Evolutionary conservation across 2,329 filamentous ascomycete species (phyloP).

Genomic region (Beauveria sp.): DNA sequence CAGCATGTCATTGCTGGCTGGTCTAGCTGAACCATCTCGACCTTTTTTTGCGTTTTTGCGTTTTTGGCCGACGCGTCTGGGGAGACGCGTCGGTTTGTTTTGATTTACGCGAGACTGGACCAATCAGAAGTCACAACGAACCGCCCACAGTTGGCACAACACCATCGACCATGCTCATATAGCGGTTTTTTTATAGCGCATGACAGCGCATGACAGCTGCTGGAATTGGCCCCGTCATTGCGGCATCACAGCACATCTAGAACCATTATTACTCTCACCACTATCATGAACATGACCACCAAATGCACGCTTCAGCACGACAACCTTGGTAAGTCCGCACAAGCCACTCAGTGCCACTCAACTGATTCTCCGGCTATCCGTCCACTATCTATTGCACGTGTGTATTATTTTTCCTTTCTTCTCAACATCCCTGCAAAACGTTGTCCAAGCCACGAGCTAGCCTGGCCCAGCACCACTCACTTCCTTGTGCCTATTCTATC

Average conservation of each 20-base stretch:
- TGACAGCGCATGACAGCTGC: neutral
- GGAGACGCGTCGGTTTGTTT: constrained; percentile 13
- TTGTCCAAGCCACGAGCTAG: neutral
- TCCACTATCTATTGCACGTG: neutral
- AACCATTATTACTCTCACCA: too few relatives aligned
- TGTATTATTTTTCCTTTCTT: neutral
- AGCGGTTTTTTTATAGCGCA: too few relatives aligned
- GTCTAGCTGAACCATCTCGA: neutral
- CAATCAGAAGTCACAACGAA: constrained; percentile 5
- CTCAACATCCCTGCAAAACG: neutral
- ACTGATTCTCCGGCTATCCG: neutral
- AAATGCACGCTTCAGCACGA: neutral
- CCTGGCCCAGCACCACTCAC: neutral
- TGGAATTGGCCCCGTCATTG: too few relatives aligned
- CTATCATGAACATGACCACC: too few relatives aligned
- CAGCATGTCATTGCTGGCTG: neutral
- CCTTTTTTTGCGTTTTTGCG: neutral
- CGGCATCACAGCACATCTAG: too few relatives aligned
- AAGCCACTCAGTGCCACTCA: neutral
- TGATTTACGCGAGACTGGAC: constrained; percentile 3
- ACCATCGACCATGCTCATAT: neutral
- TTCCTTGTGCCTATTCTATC: too few relatives aligned
- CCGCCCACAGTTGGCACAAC: constrained; percentile 1
- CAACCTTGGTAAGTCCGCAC: too few relatives aligned
- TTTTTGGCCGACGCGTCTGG: constrained; percentile 2